phyloP scores from a whole-genome alignment of 331 rosid genomes.

The Quercus phellos region DNA sequence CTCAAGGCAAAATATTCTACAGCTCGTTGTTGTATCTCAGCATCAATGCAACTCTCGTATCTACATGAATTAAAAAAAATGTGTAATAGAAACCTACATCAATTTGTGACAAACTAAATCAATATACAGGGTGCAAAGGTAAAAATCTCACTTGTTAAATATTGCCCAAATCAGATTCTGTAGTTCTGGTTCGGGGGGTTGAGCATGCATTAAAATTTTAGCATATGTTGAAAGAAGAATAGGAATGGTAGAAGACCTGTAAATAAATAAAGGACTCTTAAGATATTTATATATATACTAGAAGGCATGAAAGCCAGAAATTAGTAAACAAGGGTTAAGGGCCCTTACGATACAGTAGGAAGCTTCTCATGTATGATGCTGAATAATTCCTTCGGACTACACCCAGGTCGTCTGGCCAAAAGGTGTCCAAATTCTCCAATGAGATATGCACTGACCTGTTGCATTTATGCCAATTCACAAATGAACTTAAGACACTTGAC shows the following conservation, averaged over 20 bases:
- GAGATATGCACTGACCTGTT: constrained; percentile 93
- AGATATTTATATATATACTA: constrained; percentile 19
- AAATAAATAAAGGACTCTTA: constrained; percentile 29
- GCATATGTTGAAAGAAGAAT: constrained; percentile 97
- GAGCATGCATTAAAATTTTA: constrained; percentile 92
- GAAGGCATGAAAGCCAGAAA: constrained; percentile 2
- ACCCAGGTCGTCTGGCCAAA: constrained; percentile 85
- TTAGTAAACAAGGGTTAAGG: constrained; percentile 5
- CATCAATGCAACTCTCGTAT: constrained; percentile 97
- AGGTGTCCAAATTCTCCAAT: constrained; percentile 99
- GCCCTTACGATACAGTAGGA: constrained; percentile 91
- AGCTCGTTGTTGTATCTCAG: constrained; percentile 97
- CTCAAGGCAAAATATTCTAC: constrained; percentile 89
- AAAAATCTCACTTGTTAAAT: constrained; percentile 79
- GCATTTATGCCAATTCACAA: constrained; percentile 26
- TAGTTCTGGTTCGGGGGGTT: constrained; percentile 93
- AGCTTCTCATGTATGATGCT: constrained; percentile 89
- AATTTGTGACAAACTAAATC: constrained; percentile 2
- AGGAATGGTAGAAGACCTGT: constrained; percentile 78
- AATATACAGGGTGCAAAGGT: constrained; percentile 18
- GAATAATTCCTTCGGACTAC: constrained; percentile 83
- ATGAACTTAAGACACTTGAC: not conserved
- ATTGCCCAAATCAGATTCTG: constrained; percentile 94
- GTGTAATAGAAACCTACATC: constrained; percentile 24
- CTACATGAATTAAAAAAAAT: constrained; percentile 35